Percentiles rank a stretch among this genome's conserved stretches.
phyloP scores from a whole-genome alignment of 2,329 filamentous ascomycete species.

The Niveomyces coronatus region DNA sequence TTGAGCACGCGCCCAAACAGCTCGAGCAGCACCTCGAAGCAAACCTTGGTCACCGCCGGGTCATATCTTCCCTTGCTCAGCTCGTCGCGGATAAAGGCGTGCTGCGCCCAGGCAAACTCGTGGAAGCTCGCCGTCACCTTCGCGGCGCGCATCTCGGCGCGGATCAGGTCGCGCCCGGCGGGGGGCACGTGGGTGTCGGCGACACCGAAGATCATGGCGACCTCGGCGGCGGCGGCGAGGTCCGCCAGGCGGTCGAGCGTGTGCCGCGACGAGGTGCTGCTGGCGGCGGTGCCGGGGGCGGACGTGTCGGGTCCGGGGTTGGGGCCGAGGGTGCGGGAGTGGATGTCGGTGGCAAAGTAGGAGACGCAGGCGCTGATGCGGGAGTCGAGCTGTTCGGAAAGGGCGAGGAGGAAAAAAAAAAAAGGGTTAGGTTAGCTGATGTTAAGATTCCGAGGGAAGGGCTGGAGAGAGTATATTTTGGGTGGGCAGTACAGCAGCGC shows the following conservation, averaged over 20 bases:
- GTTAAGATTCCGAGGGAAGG: no score
- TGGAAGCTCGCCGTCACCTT: slow-evolving; percentile 71
- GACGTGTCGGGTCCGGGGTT: slow-evolving; percentile 38
- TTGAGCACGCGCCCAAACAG: slow-evolving; percentile 71
- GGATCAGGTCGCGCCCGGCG: slow-evolving; percentile 71
- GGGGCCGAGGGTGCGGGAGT: slow-evolving; percentile 64
- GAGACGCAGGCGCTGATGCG: slow-evolving; percentile 68
- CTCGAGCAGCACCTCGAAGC: slow-evolving; percentile 84
- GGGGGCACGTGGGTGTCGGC: slow-evolving; percentile 84
- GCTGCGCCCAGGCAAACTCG: slow-evolving; percentile 88
- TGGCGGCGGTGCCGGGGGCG: slow-evolving; percentile 21
- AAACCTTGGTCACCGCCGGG: slow-evolving; percentile 73
- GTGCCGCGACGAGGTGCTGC: no score
- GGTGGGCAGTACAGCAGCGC: slow-evolving; percentile 35
- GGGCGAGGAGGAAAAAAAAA: background rate
- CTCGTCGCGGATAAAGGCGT: slow-evolving; percentile 91
- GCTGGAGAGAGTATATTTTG: background rate
- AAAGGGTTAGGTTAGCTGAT: no score
- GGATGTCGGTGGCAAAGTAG: slow-evolving; percentile 91
- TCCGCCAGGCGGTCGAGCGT: slow-evolving; percentile 46
- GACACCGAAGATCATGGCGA: slow-evolving; percentile 86
- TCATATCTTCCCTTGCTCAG: slow-evolving; percentile 90
- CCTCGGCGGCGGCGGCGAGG: slow-evolving; percentile 75
- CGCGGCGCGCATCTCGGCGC: slow-evolving; percentile 67
- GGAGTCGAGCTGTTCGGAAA: slow-evolving; percentile 48